phyloP scores from a whole-genome alignment of 2,329 filamentous ascomycete genomes.

The Trichoderma simmonsii region DNA sequence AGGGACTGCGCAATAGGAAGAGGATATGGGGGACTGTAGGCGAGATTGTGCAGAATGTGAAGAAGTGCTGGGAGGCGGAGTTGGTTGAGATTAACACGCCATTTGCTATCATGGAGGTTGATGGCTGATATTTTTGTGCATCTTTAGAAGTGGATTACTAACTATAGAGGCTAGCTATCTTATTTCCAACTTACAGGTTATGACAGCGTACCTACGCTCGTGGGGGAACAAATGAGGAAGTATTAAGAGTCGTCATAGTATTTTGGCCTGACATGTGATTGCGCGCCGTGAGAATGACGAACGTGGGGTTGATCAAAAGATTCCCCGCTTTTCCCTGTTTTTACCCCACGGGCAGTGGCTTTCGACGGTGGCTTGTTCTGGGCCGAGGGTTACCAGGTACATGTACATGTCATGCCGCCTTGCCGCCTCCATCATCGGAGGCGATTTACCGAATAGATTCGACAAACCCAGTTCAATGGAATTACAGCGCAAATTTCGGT shows the following conservation, averaged over 20 bases:
- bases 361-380: background rate
- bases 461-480: background rate
- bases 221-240: background rate
- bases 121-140: background rate
- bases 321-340: background rate
- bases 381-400: background rate
- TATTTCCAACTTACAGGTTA: background rate
- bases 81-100: background rate
- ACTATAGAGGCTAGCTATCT: background rate
- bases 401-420: background rate
- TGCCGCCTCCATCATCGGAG: background rate
- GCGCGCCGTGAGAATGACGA: background rate
- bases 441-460: background rate
- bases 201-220: background rate
- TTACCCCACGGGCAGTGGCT: slow-evolving; percentile 7
- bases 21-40: slow-evolving; percentile 16
- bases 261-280: slow-evolving; percentile 6
- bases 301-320: background rate
- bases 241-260: background rate
- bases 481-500: background rate
- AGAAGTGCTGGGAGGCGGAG: background rate
- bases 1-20: slow-evolving; percentile 20
- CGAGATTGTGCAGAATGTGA: slow-evolving; percentile 1
- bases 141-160: background rate
- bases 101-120: background rate